A percentile compares a stretch with the other conserved stretches of the same genome.
Conservation (phyloP, 331 rosid species). For the Quercus lobata region DNA sequence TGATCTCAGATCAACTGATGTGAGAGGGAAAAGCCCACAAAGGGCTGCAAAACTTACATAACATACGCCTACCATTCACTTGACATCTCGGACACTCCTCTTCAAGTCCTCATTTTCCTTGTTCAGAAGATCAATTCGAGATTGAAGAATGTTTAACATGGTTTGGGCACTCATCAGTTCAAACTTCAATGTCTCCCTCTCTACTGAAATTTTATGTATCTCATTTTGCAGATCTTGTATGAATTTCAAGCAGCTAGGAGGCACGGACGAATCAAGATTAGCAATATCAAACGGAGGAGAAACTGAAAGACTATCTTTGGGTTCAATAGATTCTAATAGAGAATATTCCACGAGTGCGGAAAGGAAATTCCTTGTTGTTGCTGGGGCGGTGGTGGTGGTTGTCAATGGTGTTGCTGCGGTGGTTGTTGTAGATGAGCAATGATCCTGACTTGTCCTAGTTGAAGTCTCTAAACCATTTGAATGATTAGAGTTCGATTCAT, state of each 20-base stretch:
- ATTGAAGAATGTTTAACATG: constrained; percentile 75
- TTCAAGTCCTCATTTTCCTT: constrained; percentile 74
- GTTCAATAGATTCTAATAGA: constrained; percentile 72
- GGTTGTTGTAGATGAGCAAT: constrained; percentile 67
- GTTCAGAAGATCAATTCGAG: constrained; percentile 55
- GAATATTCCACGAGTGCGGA: constrained; percentile 91
- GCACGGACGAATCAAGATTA: constrained; percentile 44
- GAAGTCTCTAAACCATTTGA: constrained; percentile 66
- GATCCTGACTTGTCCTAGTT: constrained; percentile 55
- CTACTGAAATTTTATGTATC: constrained; percentile 58
- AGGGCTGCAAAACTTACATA: constrained; percentile 27
- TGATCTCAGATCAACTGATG: constrained; percentile 4
- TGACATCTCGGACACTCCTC: constrained; percentile 17
- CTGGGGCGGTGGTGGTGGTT: constrained; percentile 11
- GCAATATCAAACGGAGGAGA: constrained; percentile 41
- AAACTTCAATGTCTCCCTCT: constrained; percentile 75
- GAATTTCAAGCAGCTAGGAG: constrained; percentile 64
- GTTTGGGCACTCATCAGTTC: constrained; percentile 91
- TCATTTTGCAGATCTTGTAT: constrained; percentile 67
- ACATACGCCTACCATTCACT: constrained; percentile 13
- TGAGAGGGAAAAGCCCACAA: constrained; percentile 20
- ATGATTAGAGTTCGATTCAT: constrained; percentile 43
- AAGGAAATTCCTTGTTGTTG: constrained; percentile 61
- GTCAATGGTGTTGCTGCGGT: constrained; percentile 44
- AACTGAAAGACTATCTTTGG: constrained; percentile 41